Conservation (phyloP, 768 basidiomycete genomes). For the Daedaleopsis nitida region DNA sequence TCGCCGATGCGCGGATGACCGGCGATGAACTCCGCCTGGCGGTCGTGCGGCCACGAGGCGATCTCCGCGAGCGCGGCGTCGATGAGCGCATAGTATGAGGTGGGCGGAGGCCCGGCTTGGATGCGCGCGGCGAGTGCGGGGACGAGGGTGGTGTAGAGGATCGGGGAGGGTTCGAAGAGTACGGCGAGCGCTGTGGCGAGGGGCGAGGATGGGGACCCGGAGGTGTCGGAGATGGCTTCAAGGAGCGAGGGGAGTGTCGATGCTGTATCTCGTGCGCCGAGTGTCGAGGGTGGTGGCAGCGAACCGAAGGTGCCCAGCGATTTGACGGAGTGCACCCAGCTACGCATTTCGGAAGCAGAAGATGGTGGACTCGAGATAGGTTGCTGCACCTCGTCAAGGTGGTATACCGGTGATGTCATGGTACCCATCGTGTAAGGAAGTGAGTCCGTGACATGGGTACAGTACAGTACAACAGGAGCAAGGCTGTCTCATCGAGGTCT, state of each 20-base stretch:
- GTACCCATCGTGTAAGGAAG: no score
- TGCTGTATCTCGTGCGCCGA: neutral
- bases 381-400: no score
- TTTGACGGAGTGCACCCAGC: conserved; percentile 21
- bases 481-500: no score
- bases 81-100: conserved; percentile 58
- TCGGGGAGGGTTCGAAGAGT: conserved; percentile 71
- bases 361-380: neutral
- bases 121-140: conserved; percentile 46
- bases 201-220: conserved; percentile 15
- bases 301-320: conserved; percentile 14
- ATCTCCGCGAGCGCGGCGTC: conserved; percentile 52
- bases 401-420: no score
- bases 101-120: neutral
- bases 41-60: conserved; percentile 49
- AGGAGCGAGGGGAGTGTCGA: conserved; percentile 22
- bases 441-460: neutral
- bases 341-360: conserved; percentile 3
- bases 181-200: conserved; percentile 39
- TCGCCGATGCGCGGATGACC: conserved; percentile 93
- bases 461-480: neutral
- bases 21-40: conserved; percentile 66
- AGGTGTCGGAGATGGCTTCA: conserved; percentile 17
- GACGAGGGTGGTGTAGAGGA: conserved; percentile 53
- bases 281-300: neutral